Evolutionary conservation across 169 alveolate genomes (phyloP).

Genomic region (Perkinsus olseni): DNA sequence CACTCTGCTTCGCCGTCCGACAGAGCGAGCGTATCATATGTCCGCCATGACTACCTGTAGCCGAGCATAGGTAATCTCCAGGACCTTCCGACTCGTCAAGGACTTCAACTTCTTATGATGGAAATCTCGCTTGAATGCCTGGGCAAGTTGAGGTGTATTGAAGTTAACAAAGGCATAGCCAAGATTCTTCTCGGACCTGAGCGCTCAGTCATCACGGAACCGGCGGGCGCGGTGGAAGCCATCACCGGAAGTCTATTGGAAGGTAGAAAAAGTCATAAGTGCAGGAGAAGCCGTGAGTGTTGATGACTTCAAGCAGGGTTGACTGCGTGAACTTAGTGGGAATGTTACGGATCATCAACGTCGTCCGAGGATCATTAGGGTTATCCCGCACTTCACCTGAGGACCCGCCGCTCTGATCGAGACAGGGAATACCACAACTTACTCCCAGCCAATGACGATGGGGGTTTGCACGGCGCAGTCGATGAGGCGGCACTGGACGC

Average conservation of each 20-base stretch:
- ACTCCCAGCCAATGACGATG: background rate
- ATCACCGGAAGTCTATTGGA: background rate
- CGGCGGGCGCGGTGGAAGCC: background rate
- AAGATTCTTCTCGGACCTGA: background rate
- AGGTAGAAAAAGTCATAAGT: background rate
- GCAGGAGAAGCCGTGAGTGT: constrained; percentile 7
- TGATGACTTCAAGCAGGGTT: constrained; percentile 37
- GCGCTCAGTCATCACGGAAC: background rate
- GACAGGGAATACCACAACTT: background rate
- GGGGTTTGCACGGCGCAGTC: background rate
- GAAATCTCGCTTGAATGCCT: constrained; percentile 30
- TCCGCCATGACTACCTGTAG: background rate
- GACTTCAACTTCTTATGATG: constrained; percentile 44
- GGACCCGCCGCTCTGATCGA: background rate
- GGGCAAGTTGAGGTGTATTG: constrained; percentile 23
- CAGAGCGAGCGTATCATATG: background rate
- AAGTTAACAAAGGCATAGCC: background rate
- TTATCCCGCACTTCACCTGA: background rate
- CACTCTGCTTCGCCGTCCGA: background rate
- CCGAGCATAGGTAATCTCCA: background rate
- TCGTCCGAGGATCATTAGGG: background rate
- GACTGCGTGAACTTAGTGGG: constrained; percentile 51
- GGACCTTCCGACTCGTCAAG: constrained; percentile 41
- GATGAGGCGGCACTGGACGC: background rate
- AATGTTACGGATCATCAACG: constrained; percentile 52